Percentiles rank a stretch among this genome's conserved stretches.
phyloP scores from a whole-genome alignment of 164 flowering plant species.

The Litsea cubeba region DNA sequence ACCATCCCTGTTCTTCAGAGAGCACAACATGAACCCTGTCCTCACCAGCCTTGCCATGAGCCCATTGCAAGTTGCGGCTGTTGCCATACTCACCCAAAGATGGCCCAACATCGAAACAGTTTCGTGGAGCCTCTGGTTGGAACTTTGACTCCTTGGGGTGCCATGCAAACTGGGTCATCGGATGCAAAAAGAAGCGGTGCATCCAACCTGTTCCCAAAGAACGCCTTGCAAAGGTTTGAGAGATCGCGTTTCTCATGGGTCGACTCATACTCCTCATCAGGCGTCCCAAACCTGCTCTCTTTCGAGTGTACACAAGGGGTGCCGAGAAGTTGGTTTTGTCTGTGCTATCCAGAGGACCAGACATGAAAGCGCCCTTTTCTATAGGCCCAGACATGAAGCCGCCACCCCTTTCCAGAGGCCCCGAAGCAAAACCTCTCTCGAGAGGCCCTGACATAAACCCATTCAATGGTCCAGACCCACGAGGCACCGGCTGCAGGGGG shows the following conservation, averaged over 20 bases:
- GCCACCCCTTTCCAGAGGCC: constrained; percentile 52
- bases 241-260: constrained; percentile 45
- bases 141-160: constrained; percentile 43
- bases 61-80: constrained; percentile 36
- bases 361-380: constrained; percentile 47
- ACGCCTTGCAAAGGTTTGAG: constrained; percentile 46
- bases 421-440: constrained; percentile 60
- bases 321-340: constrained; percentile 60
- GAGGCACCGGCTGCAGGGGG: constrained; percentile 59
- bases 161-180: constrained; percentile 43
- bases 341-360: constrained; percentile 50
- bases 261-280: constrained; percentile 57
- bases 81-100: constrained; percentile 40
- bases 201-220: constrained; percentile 44
- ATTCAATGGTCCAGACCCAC: constrained; percentile 52
- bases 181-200: constrained; percentile 47
- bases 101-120: constrained; percentile 32
- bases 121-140: constrained; percentile 33
- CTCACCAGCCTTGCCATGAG: constrained; percentile 44
- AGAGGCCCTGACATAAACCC: constrained; percentile 63
- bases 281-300: constrained; percentile 40
- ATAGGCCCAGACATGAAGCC: constrained; percentile 61
- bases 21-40: constrained; percentile 42
- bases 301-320: constrained; percentile 41
- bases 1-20: constrained; percentile 48